Percentiles rank a stretch among this genome's conserved stretches.
These are phyloP conservation scores for Scorias spongiosa DNA, from an alignment of 2,329 filamentous ascomycete species.

Conservation along the genomic window DNA sequence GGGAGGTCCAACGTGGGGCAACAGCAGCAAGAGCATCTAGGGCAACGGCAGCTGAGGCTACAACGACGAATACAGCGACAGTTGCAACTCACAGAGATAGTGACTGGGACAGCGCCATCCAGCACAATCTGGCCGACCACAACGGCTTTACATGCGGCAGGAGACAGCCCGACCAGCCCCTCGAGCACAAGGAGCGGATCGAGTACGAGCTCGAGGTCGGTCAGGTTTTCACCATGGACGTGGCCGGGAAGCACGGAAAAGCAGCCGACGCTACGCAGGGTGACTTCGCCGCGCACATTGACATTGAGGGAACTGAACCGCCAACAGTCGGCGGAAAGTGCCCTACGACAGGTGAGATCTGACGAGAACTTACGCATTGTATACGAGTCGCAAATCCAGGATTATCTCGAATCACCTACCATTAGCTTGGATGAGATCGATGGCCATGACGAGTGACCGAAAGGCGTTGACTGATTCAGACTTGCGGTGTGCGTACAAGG, in stretches of 20 bases:
- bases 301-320: background rate
- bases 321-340: background rate
- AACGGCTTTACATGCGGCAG: conserved; percentile 5
- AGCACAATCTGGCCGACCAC: background rate
- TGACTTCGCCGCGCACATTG: background rate
- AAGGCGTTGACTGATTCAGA: too few relatives aligned
- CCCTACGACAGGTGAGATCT: background rate
- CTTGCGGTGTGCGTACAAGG: too few relatives aligned
- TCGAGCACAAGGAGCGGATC: conserved; percentile 4
- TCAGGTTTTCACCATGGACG: too few relatives aligned
- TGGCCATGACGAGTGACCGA: background rate
- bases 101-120: background rate
- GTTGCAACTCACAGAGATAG: too few relatives aligned
- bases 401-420: background rate
- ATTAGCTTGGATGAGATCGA: background rate
- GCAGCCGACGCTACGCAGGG: background rate
- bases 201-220: background rate
- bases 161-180: conserved; percentile 1
- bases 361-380: background rate
- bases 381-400: background rate
- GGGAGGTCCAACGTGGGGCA: too few relatives aligned
- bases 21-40: too few relatives aligned
- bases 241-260: too few relatives aligned
- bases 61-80: too few relatives aligned
- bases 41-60: too few relatives aligned